A percentile compares a stretch with the other conserved stretches of the same genome.
phyloP scores from a whole-genome alignment of 2,329 filamentous ascomycete species.

The Calonectria pauciramosa region DNA sequence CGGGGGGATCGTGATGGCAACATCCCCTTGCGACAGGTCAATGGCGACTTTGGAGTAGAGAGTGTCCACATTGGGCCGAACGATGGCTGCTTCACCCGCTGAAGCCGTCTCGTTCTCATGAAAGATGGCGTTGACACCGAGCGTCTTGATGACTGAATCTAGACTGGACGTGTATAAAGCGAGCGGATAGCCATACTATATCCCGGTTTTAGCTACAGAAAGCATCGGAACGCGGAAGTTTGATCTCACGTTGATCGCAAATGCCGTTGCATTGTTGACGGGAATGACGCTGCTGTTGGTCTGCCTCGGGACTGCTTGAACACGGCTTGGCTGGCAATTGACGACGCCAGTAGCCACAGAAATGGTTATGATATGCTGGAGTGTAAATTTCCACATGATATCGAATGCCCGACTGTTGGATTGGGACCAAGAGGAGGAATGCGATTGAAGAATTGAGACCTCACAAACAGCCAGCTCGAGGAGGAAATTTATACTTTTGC shows the following conservation, averaged over 20 bases:
- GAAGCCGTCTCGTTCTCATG: not conserved
- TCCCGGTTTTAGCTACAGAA: not conserved
- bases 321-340: not conserved
- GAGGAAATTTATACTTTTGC: not conserved
- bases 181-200: not conserved
- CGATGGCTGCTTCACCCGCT: not conserved
- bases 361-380: not conserved
- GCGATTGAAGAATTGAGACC: not conserved
- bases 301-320: not conserved
- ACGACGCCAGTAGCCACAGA: not conserved
- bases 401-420: not conserved
- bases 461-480: not conserved
- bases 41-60: not conserved
- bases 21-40: not conserved
- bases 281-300: not conserved
- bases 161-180: not conserved
- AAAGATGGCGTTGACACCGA: not conserved
- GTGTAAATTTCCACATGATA: not conserved
- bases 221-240: not conserved
- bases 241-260: not conserved
- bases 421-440: not conserved
- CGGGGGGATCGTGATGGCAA: not conserved
- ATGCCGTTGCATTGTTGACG: not conserved
- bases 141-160: not conserved
- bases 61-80: not conserved